Conservation (phyloP, 2,329 filamentous ascomycete genomes). For the Simplicillium sp. region DNA sequence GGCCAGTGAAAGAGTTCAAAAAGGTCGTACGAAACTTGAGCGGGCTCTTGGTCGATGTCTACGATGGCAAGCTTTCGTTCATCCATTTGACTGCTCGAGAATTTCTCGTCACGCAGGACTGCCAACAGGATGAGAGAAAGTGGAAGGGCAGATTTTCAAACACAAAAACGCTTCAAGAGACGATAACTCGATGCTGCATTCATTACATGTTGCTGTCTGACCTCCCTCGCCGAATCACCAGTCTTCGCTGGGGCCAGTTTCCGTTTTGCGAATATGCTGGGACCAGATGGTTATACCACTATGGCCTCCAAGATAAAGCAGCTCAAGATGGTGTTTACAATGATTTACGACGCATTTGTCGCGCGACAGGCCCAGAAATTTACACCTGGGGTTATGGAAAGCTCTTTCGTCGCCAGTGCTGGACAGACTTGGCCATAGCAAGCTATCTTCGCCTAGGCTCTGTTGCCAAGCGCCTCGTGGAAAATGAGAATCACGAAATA, state of each 20-base stretch:
- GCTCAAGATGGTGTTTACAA: not conserved
- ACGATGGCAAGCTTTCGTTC: not conserved
- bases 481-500: too few species aligned
- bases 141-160: slow-evolving; percentile 1
- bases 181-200: not conserved
- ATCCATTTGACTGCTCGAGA: slow-evolving; percentile 3
- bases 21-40: not conserved
- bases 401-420: not conserved
- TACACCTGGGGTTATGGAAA: not conserved
- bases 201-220: not conserved
- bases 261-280: not conserved
- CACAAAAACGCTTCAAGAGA: not conserved
- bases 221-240: not conserved
- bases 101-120: not conserved
- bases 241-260: not conserved
- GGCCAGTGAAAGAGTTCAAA: not conserved
- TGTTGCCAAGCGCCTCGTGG: too few species aligned
- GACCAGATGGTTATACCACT: not conserved
- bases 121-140: not conserved
- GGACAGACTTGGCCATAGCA: slow-evolving; percentile 1
- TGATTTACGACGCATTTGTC: not conserved
- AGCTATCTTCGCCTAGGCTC: not conserved
- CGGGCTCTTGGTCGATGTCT: not conserved
- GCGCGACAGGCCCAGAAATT: not conserved
- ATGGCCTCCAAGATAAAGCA: not conserved